A percentile compares a stretch with the other conserved stretches of the same genome.
phyloP scores from a whole-genome alignment of 345 rosid species.

The Triadica sebifera region DNA sequence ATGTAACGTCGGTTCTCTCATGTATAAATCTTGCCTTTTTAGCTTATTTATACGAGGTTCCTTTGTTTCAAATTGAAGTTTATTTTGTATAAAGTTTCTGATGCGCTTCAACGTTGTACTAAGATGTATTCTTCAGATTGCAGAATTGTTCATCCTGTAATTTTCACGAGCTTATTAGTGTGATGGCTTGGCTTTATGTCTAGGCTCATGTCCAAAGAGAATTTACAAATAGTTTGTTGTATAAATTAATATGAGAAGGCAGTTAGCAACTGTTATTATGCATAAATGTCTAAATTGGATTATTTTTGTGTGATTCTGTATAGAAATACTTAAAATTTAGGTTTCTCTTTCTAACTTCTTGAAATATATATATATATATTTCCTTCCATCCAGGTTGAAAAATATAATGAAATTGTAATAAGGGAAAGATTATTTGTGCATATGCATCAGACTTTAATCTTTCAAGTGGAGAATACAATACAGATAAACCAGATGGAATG shows the following conservation, averaged over 20 bases:
- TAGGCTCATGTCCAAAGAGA: not conserved
- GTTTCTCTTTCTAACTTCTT: too few relatives aligned
- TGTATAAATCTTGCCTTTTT: too few relatives aligned
- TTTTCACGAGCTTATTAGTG: not conserved
- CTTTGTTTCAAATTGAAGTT: not conserved
- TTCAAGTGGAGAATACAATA: slow-evolving; percentile 10
- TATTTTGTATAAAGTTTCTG: not conserved
- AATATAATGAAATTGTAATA: not conserved
- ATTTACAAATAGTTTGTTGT: too few relatives aligned
- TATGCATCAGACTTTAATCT: slow-evolving; percentile 28
- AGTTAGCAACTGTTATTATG: not conserved
- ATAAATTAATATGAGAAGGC: not conserved
- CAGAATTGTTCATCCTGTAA: not conserved
- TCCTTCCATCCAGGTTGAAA: slow-evolving; percentile 12
- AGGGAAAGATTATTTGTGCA: not conserved
- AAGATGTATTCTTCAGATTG: not conserved
- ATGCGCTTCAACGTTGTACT: not conserved
- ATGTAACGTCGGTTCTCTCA: not conserved
- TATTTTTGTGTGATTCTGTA: not conserved
- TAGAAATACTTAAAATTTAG: not conserved
- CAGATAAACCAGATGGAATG: slow-evolving; percentile 7
- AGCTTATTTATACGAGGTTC: not conserved
- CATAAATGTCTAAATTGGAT: not conserved
- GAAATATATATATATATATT: not conserved
- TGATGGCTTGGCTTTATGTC: not conserved